Base-by-base conservation (phyloP, 306 rosid genomes). In the Begonia loranthoides region DNA sequence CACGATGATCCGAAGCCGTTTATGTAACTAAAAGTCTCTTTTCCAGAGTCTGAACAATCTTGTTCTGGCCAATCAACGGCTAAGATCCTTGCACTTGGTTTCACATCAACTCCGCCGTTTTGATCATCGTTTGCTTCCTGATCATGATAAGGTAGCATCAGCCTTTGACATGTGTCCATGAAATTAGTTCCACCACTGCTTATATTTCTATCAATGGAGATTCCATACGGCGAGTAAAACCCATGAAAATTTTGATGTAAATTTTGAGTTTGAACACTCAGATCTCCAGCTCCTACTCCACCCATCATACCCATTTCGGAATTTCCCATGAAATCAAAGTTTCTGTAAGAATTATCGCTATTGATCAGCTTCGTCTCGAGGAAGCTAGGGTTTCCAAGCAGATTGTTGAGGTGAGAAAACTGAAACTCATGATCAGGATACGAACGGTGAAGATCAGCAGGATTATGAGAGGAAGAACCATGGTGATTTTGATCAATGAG, bases 11-110 rank as follows among this genome's bases (percentile, higher is more conserved):
- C 94, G 11, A 80, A 61, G 51, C 83, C 78, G 13, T 76, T 73
- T 41, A 73, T 49, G 61, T 79, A 88, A 10, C 82, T 94, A 67
- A 59, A 71, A 4, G 93, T 70, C 11, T 50, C 78, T 69, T 81
- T 76, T n/a, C 78, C 86, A 41, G 66, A 77, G 48, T 84, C 82
- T 47, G 82, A 72, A 46, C 85, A 71, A 41, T 75, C 84, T n/a
- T 80, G 94, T 51, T 90, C 95, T 68, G 80, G 95, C 99, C 99
- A 90, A 60, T 90, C 99, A 63, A 86, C 76, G 40, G 96, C 76
- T 70, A 86, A 56, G 11, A 75, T 45, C 72, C 75, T 82, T 12
- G 95, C 74, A 51, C 76, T 92, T 59, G 96, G 94, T 62, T 92
- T 86, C 82, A 80, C 84, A 58, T 90, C 97, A 50, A 78, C 58